A percentile compares a stretch with the other conserved stretches of the same genome.
These are phyloP conservation scores for Pseudozyma tsukubaensis DNA, from an alignment of 1,284 basidiomycete species.

Conservation along the genomic window DNA sequence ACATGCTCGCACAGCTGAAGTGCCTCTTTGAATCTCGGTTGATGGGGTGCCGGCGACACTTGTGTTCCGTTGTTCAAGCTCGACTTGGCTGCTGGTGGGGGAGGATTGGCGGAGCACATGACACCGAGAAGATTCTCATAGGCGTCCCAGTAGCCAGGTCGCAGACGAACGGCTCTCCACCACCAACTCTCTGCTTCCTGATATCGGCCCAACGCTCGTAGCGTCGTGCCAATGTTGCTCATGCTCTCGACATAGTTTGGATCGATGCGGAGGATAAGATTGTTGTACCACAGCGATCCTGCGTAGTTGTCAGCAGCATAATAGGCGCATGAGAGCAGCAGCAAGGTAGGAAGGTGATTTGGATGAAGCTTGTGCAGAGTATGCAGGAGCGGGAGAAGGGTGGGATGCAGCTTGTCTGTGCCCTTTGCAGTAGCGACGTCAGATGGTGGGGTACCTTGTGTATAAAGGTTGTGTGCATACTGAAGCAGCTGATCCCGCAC, in stretches of 20 bases:
- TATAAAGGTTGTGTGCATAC: slow-evolving; percentile 64
- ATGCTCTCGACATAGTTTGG: slow-evolving; percentile 70
- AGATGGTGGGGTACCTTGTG: slow-evolving; percentile 36
- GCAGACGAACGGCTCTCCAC: slow-evolving; percentile 71
- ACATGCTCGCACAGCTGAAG: slow-evolving; percentile 69
- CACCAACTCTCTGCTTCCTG: slow-evolving; percentile 71
- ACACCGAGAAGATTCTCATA: slow-evolving; percentile 71
- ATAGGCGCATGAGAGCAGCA: slow-evolving; percentile 65
- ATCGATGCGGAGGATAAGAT: slow-evolving; percentile 66
- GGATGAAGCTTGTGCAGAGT: slow-evolving; percentile 62
- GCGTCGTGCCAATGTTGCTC: slow-evolving; percentile 73
- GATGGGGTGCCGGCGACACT: slow-evolving; percentile 7
- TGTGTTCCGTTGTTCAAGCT: background rate
- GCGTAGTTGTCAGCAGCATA: slow-evolving; percentile 59
- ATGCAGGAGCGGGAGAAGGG: slow-evolving; percentile 62
- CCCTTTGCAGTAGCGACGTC: slow-evolving; percentile 18
- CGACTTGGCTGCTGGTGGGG: background rate
- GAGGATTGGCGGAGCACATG: slow-evolving; percentile 66
- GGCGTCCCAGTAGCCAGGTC: slow-evolving; percentile 71
- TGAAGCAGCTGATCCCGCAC: slow-evolving; percentile 65
- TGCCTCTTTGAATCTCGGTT: slow-evolving; percentile 68
- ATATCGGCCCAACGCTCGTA: slow-evolving; percentile 70
- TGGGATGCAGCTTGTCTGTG: slow-evolving; percentile 56
- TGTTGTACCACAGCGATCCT: slow-evolving; percentile 69
- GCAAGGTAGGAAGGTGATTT: slow-evolving; percentile 58